A percentile compares a stretch with the other conserved stretches of the same genome.
Conservation (phyloP, 148 eudicot genomes). For the Chenopodium berlandieri region DNA sequence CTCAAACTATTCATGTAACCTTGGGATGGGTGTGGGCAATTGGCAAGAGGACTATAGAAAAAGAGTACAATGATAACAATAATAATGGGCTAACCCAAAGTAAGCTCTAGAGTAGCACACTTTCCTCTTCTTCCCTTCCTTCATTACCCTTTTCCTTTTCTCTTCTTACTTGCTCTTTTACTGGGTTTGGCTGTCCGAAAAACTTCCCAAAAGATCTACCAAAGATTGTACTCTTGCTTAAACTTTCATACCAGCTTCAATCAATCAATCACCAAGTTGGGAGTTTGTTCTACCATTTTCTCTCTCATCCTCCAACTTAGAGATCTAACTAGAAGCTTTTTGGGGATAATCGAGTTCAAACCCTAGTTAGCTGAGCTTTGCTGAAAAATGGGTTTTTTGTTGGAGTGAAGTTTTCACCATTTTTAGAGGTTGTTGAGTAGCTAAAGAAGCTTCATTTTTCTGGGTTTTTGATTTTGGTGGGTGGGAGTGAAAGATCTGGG, state of each 20-base stretch:
- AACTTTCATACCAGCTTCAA: conserved; percentile 14
- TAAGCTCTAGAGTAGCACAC: too few relatives aligned
- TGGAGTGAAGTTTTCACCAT: not conserved
- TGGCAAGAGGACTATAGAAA: too few relatives aligned
- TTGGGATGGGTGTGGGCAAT: too few relatives aligned
- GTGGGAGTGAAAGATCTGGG: conserved; percentile 30
- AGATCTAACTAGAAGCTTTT: conserved; percentile 15
- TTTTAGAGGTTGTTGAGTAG: not conserved
- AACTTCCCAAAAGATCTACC: conserved; percentile 12
- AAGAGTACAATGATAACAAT: too few relatives aligned
- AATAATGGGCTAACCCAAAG: too few relatives aligned
- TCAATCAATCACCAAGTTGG: conserved; percentile 19
- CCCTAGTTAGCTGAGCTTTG: conserved; percentile 20
- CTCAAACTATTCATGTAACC: too few relatives aligned
- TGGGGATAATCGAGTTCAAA: conserved; percentile 2
- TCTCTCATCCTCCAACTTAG: conserved; percentile 6
- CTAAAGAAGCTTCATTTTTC: not conserved
- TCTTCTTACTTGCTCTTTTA: not conserved
- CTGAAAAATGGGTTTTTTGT: conserved; percentile 9
- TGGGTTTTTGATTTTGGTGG: not conserved
- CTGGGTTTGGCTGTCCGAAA: conserved; percentile 2
- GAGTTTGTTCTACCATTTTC: not conserved
- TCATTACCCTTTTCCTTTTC: not conserved
- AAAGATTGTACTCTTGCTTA: not conserved
- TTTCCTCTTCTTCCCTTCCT: not conserved